Base-by-base conservation (phyloP, 495 filamentous ascomycete genomes). In the Penicillium taxi region DNA sequence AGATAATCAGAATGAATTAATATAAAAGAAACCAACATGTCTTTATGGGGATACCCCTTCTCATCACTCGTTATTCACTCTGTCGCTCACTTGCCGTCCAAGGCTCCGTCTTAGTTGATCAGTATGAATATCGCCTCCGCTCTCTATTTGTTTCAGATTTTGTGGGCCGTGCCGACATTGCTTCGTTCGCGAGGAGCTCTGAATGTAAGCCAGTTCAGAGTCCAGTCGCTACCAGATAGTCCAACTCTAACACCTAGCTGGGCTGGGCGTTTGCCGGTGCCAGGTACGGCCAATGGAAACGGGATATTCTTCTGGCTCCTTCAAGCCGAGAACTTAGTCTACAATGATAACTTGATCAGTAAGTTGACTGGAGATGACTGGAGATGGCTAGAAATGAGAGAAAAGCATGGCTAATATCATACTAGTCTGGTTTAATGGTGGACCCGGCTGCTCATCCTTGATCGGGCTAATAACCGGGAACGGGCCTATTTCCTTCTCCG, bases 401-500 rank as follows among this genome's bases (percentile, higher is more conserved):
- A 24, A 8, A 11, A 32, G 8, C 5, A 14, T 32, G 5, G 29
- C 33, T 36, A 26, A 41, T 21, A 3, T 6, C 17, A 26, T 18
- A 17, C 19, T n/a, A 58, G 56, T 84, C 35, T 84, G 78, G 77
- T 59, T 84, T 18, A 83, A 83, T 50, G 81, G 81, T 26, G 81
- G 81, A 23, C 73, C 73, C 9, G 80, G 80, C 15, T 86, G 80
- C 57, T 79, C 70, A 22, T 83, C 73, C 4, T 60, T 89, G 6
- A 71, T 77, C 44, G 83, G 82, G 9, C 55, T 88, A 13, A 45
- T 39, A 4, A 49, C 45, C 9, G 56, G 56, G 13, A 58, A 53
- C 16, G 56, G 56, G 1, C 56, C 56, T 15, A 45, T 62, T 14
- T 48, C 45, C 6, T 59, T 62, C 26, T 26, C 24, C 17, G 53